Evolutionary conservation across 164 flowering plant genomes (phyloP).

Genomic region (Macadamia integrifolia): DNA sequence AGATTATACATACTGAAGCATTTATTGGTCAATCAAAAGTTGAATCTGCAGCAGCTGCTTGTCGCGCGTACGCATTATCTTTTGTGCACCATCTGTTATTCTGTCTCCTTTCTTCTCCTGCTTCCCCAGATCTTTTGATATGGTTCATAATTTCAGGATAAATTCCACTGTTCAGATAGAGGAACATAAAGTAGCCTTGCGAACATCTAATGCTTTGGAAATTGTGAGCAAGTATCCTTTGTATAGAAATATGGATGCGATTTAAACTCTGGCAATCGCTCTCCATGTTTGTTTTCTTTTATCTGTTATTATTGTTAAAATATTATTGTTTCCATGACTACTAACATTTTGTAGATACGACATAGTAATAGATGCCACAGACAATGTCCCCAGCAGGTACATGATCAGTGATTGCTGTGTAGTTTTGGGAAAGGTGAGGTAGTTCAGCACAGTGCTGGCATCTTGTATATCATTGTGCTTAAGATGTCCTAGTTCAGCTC

Average conservation of each 20-base stretch:
- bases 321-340: conserved; percentile 29
- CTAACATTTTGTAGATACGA: conserved; percentile 57
- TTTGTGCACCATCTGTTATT: too few species aligned
- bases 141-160: conserved; percentile 40
- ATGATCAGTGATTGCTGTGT: conserved; percentile 94
- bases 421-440: conserved; percentile 75
- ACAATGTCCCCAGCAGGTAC: conserved; percentile 89
- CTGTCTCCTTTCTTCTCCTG: too few species aligned
- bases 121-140: not conserved
- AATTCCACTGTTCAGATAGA: conserved; percentile 73
- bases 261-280: not conserved
- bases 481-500: not conserved
- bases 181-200: conserved; percentile 70
- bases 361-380: conserved; percentile 87
- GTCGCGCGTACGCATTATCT: conserved; percentile 59
- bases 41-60: conserved; percentile 92
- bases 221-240: conserved; percentile 86
- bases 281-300: not conserved
- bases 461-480: not conserved
- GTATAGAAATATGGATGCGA: not conserved
- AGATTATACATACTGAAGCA: conserved; percentile 90
- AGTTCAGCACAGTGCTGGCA: not conserved
- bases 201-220: conserved; percentile 79
- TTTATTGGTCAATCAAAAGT: conserved; percentile 87
- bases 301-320: not conserved